Conservation (phyloP, 345 rosid genomes). For the Conringia planisiliqua region DNA sequence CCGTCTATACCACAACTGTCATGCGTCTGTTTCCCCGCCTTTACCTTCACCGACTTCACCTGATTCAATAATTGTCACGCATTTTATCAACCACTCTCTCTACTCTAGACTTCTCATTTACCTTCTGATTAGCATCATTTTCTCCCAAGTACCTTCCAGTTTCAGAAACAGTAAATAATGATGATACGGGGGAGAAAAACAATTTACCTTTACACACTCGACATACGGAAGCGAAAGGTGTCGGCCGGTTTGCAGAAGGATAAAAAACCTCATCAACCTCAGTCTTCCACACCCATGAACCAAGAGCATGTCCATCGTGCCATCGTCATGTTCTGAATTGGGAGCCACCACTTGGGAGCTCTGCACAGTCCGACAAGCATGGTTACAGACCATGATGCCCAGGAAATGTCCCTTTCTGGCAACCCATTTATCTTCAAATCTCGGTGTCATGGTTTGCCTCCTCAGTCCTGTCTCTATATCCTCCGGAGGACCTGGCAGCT, state of each 20-base stretch:
- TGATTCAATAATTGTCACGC: constrained; percentile 23
- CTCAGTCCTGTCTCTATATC: constrained; percentile 61
- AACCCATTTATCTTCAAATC: constrained; percentile 73
- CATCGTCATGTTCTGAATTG: constrained; percentile 83
- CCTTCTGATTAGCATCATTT: neutral
- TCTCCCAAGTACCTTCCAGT: neutral
- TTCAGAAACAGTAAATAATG: neutral
- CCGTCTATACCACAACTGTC: constrained; percentile 94
- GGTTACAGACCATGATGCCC: constrained; percentile 92
- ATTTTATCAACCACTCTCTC: neutral
- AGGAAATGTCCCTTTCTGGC: constrained; percentile 76
- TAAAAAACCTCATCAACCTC: constrained; percentile 76
- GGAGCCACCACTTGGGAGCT: constrained; percentile 98
- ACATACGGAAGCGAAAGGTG: constrained; percentile 94
- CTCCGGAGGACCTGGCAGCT: constrained; percentile 80
- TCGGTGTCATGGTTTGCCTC: constrained; percentile 46
- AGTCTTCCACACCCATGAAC: constrained; percentile 92
- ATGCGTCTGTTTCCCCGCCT: constrained; percentile 69
- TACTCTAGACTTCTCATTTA: neutral
- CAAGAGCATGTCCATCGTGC: constrained; percentile 78
- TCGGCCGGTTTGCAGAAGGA: constrained; percentile 79
- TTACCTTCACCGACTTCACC: constrained; percentile 95
- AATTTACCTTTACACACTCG: constrained; percentile 83
- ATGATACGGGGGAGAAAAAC: neutral
- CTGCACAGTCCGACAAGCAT: constrained; percentile 94